phyloP scores from a whole-genome alignment of 768 basidiomycete species.

The Dioszegia aurantiaca region DNA sequence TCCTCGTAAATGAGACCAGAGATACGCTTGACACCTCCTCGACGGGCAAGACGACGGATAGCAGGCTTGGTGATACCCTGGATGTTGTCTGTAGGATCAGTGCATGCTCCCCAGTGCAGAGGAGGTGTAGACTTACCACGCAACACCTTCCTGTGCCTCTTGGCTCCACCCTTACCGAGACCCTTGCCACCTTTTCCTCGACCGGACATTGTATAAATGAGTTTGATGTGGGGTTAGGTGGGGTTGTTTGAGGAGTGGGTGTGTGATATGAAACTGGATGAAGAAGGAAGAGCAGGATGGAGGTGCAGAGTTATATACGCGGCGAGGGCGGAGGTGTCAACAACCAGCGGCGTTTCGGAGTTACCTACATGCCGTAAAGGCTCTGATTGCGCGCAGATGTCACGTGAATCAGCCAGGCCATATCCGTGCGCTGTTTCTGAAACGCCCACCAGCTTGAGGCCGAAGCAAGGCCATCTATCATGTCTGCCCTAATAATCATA shows the following conservation, averaged over 20 bases:
- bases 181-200: constrained; percentile 51
- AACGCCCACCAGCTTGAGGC: too few species aligned
- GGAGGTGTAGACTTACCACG: constrained; percentile 38
- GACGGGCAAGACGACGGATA: constrained; percentile 59
- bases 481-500: too few species aligned
- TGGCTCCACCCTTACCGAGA: constrained; percentile 56
- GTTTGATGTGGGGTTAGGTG: constrained; percentile 10
- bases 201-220: constrained; percentile 29
- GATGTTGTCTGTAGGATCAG: constrained; percentile 9
- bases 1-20: constrained; percentile 54
- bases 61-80: constrained; percentile 59
- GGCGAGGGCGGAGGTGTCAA: too few species aligned
- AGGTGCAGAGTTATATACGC: constrained; percentile 18
- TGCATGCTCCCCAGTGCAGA: neutral
- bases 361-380: too few species aligned
- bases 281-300: constrained; percentile 13
- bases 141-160: constrained; percentile 57
- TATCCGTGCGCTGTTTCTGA: too few species aligned
- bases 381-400: too few species aligned
- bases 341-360: too few species aligned
- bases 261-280: constrained; percentile 1
- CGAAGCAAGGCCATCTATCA: too few species aligned
- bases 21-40: constrained; percentile 61
- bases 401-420: too few species aligned
- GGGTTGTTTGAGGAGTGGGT: constrained; percentile 9